A percentile compares a stretch with the other conserved stretches of the same genome.
Conservation (phyloP, 1,284 basidiomycete species). For the Ganoderma leucocontextum region DNA sequence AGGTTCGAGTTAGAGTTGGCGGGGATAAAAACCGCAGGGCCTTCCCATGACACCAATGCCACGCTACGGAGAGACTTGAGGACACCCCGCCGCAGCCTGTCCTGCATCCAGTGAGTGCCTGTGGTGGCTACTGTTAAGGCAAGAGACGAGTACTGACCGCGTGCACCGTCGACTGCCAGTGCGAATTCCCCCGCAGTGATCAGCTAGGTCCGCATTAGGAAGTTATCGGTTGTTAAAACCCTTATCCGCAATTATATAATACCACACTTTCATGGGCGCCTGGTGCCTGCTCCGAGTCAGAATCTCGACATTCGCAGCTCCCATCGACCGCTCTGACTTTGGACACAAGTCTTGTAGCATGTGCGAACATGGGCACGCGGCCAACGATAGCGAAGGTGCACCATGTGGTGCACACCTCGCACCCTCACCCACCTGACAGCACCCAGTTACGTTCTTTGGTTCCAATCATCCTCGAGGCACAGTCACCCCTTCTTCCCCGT, state of each 20-base stretch:
- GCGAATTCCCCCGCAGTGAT: constrained; percentile 2
- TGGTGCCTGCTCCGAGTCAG: not conserved
- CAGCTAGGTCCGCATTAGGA: not conserved
- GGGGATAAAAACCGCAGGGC: constrained; percentile 15
- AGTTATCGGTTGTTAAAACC: not conserved
- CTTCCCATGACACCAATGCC: constrained; percentile 6
- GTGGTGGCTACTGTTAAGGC: constrained; percentile 4
- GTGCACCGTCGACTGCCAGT: not conserved
- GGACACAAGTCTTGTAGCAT: constrained; percentile 19
- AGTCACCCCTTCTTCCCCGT: not conserved
- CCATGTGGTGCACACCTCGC: constrained; percentile 21
- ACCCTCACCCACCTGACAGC: constrained; percentile 7
- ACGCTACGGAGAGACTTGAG: not conserved
- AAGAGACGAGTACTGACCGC: not conserved
- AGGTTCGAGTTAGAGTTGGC: constrained; percentile 16
- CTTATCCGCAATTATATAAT: not conserved
- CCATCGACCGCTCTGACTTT: constrained; percentile 5
- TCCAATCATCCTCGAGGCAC: constrained; percentile 27
- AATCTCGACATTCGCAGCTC: constrained; percentile 9
- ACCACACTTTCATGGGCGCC: not conserved
- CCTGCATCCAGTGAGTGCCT: not conserved
- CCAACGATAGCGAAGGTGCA: constrained; percentile 18
- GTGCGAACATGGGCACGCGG: constrained; percentile 18
- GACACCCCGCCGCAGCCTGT: not conserved
- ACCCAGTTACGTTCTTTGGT: constrained; percentile 12